Percentiles rank a stretch among this genome's conserved stretches.
Evolutionary conservation across 192 early-diverging fungal species (phyloP).

Genomic region (Gorgonomyces haynaldii): DNA sequence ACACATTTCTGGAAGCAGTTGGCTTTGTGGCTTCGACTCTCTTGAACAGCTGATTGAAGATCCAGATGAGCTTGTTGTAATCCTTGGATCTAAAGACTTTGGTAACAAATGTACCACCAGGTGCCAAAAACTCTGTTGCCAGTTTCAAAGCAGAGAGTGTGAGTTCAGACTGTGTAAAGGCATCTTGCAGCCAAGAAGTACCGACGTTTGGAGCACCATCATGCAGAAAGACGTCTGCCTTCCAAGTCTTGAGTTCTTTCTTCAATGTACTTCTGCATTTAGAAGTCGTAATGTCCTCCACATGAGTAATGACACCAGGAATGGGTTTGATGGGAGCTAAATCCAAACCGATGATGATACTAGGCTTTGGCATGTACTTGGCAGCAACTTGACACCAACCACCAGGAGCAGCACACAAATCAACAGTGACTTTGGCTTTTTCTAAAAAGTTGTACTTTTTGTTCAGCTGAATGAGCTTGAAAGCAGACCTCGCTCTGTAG

Average conservation of each 20-base stretch:
- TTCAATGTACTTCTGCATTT: slow-evolving; percentile 80
- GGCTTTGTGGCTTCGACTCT: slow-evolving; percentile 99
- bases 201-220: slow-evolving; percentile 99
- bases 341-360: slow-evolving; percentile 91
- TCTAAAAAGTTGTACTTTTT: slow-evolving; percentile 97
- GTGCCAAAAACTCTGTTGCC: slow-evolving; percentile 80
- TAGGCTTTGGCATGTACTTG: slow-evolving; percentile 96
- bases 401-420: slow-evolving; percentile 94
- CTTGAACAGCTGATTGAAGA: slow-evolving; percentile 91
- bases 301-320: slow-evolving; percentile 86
- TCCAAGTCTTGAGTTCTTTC: slow-evolving; percentile 92
- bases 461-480: slow-evolving; percentile 98
- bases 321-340: slow-evolving; percentile 93
- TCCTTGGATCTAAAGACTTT: slow-evolving; percentile 99
- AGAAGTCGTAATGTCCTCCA: slow-evolving; percentile 93
- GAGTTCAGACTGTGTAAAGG: slow-evolving; percentile 89
- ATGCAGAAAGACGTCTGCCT: slow-evolving; percentile 95
- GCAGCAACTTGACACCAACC: slow-evolving; percentile 66
- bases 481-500: slow-evolving; percentile 96
- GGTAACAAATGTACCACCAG: slow-evolving; percentile 92
- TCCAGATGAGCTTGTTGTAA: slow-evolving; percentile 98
- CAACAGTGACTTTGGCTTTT: slow-evolving; percentile 75
- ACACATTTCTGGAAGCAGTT: slow-evolving; percentile 92
- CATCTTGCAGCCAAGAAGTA: slow-evolving; percentile 90
- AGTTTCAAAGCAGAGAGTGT: slow-evolving; percentile 85